phyloP scores from a whole-genome alignment of 495 filamentous ascomycete genomes.

The Viridothelium virens region DNA sequence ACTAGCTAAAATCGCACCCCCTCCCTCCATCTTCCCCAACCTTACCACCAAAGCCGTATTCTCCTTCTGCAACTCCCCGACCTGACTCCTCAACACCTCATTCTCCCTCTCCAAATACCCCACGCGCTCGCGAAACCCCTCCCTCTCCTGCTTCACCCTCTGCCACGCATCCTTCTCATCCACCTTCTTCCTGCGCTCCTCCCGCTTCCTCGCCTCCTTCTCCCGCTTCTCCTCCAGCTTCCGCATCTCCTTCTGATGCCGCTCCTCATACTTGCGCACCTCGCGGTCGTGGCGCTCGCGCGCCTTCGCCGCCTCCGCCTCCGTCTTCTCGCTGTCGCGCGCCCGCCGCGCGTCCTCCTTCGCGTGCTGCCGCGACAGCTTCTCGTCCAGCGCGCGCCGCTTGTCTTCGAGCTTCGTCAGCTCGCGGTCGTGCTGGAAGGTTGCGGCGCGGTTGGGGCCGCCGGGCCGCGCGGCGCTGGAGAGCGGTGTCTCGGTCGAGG shows the following conservation, averaged over 20 bases:
- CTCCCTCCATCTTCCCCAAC: constrained; percentile 42
- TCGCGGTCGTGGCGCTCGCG: constrained; percentile 54
- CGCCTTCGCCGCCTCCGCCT: constrained; percentile 39
- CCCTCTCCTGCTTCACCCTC: constrained; percentile 30
- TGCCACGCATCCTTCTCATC: constrained; percentile 30
- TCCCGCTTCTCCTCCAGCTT: constrained; percentile 53
- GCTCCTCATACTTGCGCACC: constrained; percentile 55
- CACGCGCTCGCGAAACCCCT: constrained; percentile 31
- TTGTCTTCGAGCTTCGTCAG: constrained; percentile 65
- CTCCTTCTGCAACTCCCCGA: constrained; percentile 39
- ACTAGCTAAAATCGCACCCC: constrained; percentile 8
- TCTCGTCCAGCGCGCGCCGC: constrained; percentile 61
- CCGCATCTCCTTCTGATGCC: constrained; percentile 52
- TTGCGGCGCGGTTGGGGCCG: constrained; percentile 34
- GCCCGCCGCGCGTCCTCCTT: constrained; percentile 42
- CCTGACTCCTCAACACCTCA: constrained; percentile 31
- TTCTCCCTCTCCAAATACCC: constrained; percentile 33
- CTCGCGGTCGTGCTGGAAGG: constrained; percentile 56
- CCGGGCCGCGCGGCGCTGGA: constrained; percentile 31
- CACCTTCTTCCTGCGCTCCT: constrained; percentile 30
- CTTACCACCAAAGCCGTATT: constrained; percentile 44
- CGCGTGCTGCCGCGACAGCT: constrained; percentile 47
- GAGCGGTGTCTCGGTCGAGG: constrained; percentile 32
- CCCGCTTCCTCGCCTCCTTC: constrained; percentile 33
- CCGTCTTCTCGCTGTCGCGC: constrained; percentile 38